Percentiles rank a stretch among this genome's conserved stretches.
These are phyloP conservation scores for Whalleya microplaca DNA, from an alignment of 2,329 filamentous ascomycete species.

Conservation along the genomic window DNA sequence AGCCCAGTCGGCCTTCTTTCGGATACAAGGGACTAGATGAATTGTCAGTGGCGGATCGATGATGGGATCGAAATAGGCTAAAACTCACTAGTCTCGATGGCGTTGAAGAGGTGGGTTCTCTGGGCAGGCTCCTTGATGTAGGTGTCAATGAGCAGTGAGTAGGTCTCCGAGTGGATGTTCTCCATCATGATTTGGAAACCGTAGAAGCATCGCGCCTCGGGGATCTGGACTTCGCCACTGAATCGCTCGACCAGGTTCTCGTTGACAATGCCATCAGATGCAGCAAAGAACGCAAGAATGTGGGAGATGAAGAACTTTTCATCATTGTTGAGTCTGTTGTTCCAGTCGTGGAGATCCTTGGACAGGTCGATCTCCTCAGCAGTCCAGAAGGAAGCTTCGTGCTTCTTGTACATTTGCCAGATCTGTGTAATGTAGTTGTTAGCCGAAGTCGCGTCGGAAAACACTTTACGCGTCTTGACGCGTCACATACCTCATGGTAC, in stretches of 20 bases:
- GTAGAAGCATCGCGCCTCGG: slow-evolving; percentile 99
- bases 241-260: slow-evolving; percentile 99
- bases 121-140: slow-evolving; percentile 99
- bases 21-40: slow-evolving; percentile 82
- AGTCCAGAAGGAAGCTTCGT: slow-evolving; percentile 99
- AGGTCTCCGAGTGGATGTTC: slow-evolving; percentile 99
- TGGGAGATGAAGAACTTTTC: slow-evolving; percentile 99
- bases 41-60: slow-evolving; percentile 17
- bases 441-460: slow-evolving; percentile 38
- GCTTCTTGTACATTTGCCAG: slow-evolving; percentile 99
- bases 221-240: slow-evolving; percentile 94
- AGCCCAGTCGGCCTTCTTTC: slow-evolving; percentile 98
- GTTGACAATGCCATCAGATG: slow-evolving; percentile 98
- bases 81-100: slow-evolving; percentile 89
- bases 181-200: slow-evolving; percentile 99
- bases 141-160: slow-evolving; percentile 97
- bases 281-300: slow-evolving; percentile 98
- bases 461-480: slow-evolving; percentile 71
- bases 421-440: slow-evolving; percentile 64
- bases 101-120: slow-evolving; percentile 93
- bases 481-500: slow-evolving; percentile 90
- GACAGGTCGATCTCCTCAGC: slow-evolving; percentile 99
- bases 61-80: slow-evolving; percentile 2
- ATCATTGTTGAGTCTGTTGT: slow-evolving; percentile 94
- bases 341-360: slow-evolving; percentile 99